phyloP scores from a whole-genome alignment of 2,329 filamentous ascomycete species.

The Botryotinia convoluta region DNA sequence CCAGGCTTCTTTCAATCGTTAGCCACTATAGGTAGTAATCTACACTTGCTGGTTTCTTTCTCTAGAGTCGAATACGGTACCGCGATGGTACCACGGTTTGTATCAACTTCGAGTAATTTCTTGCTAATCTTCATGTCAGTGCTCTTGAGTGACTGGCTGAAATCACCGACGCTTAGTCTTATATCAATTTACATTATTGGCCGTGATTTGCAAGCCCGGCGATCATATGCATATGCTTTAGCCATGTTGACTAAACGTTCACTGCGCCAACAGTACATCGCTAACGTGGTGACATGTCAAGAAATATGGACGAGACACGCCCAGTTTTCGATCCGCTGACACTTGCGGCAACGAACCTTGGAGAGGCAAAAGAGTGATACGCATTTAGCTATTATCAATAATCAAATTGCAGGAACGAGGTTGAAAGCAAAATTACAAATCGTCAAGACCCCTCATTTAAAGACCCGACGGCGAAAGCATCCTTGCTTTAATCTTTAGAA shows the following conservation, averaged over 20 bases:
- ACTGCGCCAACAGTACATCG: neutral
- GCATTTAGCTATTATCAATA: neutral
- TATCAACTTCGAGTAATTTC: too few species aligned
- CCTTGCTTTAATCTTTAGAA: neutral
- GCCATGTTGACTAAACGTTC: neutral
- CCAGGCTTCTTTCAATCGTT: neutral
- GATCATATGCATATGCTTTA: neutral
- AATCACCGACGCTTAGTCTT: neutral
- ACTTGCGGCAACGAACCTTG: neutral
- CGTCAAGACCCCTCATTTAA: neutral
- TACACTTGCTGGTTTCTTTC: neutral
- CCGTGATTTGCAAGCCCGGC: neutral
- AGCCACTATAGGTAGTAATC: neutral
- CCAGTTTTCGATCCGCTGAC: neutral
- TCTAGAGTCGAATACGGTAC: neutral
- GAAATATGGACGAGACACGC: neutral
- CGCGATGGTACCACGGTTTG: too few species aligned
- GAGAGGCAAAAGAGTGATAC: neutral
- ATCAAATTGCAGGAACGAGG: conserved; percentile 4
- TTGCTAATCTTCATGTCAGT: neutral
- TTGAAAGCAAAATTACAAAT: neutral
- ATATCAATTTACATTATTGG: neutral
- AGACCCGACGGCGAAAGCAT: neutral
- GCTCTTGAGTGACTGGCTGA: neutral
- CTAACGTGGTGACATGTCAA: neutral